Evolutionary conservation across 164 flowering plant genomes (phyloP), one percentile per base, ranked within the genome.

Genomic region (Magnolia changhungtana): DNA sequence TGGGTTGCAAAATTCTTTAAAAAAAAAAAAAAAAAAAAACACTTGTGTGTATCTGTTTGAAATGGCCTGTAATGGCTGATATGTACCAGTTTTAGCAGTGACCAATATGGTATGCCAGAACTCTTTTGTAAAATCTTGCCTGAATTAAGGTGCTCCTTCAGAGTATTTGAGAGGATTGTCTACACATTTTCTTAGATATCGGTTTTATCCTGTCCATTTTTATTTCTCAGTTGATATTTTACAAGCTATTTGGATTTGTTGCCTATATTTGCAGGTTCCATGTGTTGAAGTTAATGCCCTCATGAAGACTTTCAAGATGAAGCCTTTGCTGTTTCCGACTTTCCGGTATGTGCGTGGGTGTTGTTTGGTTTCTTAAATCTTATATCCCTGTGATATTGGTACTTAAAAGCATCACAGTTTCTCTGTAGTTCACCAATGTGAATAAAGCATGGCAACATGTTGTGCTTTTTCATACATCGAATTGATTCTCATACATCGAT

Each of bases 241-340:
- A 72, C 65, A 24, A 76, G 11, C 58, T 64, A 11, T 73, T 68
- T 73, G 4, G 75, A 18, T 50, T 23, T 74, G n/a, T 18, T 78
- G 37, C 23, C 77, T 78, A 13, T 70, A 49, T 49, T 80, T 75
- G 63, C 89, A 96, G 99, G 99, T 94, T 81, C 96, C 97, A 63
- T 87, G 84, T 74, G 94, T 96, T 81, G 98, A 96, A 87, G 97
- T 91, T 50, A 96, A 96, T 89, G 92, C 96, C 61, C 83, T 94
- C 77, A 96, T 94, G 97, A 92, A 80, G 84, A 89, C 97, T 73
- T 96, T 96, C 89, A 96, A 88, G 86, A 92, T 94, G 96, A 91
- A 87, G 82, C 99, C 98, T 67, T 78, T 91, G 58, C 58, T 94
- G 69, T 94, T 94, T 77, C 97, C 98, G 65, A 98, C 92, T 94